Evolutionary conservation across 1,284 basidiomycete genomes (phyloP).

Genomic region (Macrocystidia cucumis): DNA sequence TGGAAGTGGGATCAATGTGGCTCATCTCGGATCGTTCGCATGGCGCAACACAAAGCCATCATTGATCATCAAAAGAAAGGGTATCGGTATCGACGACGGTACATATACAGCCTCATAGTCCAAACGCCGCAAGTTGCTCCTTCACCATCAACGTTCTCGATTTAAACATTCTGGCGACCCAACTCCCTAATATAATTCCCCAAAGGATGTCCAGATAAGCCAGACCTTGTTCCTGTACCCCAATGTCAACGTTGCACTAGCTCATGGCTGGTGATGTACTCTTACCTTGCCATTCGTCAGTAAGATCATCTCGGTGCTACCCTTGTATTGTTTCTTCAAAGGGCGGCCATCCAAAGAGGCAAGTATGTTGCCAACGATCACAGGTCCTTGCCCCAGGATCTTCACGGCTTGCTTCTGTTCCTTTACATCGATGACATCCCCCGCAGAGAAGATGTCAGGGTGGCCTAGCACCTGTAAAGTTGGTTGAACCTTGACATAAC

Average conservation of each 20-base stretch:
- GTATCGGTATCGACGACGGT: neutral
- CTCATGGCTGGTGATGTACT: neutral
- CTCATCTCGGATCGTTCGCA: neutral
- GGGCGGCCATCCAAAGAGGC: conserved; percentile 29
- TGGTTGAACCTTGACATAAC: conserved; percentile 39
- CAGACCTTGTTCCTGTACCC: conserved; percentile 34
- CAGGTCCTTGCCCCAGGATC: conserved; percentile 29
- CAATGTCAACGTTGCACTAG: conserved; percentile 2
- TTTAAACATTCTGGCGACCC: conserved; percentile 18
- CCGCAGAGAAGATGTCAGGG: conserved; percentile 48
- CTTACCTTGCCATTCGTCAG: conserved; percentile 55
- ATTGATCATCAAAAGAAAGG: neutral
- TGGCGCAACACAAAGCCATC: neutral
- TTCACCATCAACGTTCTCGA: conserved; percentile 10
- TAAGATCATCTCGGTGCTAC: conserved; percentile 42
- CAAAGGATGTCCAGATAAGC: conserved; percentile 38
- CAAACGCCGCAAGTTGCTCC: neutral
- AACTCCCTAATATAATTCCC: conserved; percentile 27
- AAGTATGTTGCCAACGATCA: conserved; percentile 41
- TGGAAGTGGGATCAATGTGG: neutral
- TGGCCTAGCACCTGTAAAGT: conserved; percentile 44
- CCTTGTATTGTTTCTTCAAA: conserved; percentile 37
- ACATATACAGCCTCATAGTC: neutral
- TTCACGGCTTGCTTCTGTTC: conserved; percentile 59
- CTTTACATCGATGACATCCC: conserved; percentile 49